These are phyloP conservation scores for Xerocomellus dryophilus DNA, from an alignment of 768 basidiomycete genomes.

Conservation along the genomic window DNA sequence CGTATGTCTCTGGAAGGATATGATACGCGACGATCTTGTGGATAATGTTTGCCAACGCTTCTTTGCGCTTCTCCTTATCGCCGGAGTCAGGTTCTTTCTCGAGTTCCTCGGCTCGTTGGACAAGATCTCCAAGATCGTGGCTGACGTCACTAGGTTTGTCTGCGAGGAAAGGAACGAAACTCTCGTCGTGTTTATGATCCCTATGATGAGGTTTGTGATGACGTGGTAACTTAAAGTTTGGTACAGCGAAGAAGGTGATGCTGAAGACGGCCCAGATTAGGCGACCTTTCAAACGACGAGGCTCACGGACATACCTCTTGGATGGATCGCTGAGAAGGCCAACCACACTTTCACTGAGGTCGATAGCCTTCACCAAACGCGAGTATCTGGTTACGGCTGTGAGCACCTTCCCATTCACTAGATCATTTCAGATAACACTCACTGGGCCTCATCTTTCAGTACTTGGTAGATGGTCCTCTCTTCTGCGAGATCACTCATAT, in stretches of 20 bases:
- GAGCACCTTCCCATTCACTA: neutral
- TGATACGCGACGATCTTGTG: slow-evolving; percentile 48
- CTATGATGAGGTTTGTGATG: slow-evolving; percentile 1
- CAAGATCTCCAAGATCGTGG: slow-evolving; percentile 5
- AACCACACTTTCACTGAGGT: slow-evolving; percentile 15
- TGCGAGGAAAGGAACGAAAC: neutral
- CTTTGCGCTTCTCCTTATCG: slow-evolving; percentile 48
- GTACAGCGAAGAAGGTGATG: slow-evolving; percentile 16
- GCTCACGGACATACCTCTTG: slow-evolving; percentile 2
- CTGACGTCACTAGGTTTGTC: neutral
- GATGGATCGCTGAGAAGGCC: slow-evolving; percentile 10
- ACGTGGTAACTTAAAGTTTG: neutral
- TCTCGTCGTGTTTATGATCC: neutral
- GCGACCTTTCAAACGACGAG: neutral
- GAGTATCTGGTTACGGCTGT: slow-evolving; percentile 6
- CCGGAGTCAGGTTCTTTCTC: slow-evolving; percentile 42
- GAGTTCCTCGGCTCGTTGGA: slow-evolving; percentile 33
- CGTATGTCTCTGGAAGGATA: slow-evolving; percentile 39
- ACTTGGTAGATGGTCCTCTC: slow-evolving; percentile 11
- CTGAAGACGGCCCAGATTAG: neutral
- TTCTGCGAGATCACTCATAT: neutral
- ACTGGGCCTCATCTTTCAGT: slow-evolving; percentile 12
- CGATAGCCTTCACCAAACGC: slow-evolving; percentile 12
- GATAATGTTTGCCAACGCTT: slow-evolving; percentile 54
- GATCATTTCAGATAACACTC: neutral